Base-by-base conservation (phyloP, 257 asterid species). In the Coffea eugenioides region DNA sequence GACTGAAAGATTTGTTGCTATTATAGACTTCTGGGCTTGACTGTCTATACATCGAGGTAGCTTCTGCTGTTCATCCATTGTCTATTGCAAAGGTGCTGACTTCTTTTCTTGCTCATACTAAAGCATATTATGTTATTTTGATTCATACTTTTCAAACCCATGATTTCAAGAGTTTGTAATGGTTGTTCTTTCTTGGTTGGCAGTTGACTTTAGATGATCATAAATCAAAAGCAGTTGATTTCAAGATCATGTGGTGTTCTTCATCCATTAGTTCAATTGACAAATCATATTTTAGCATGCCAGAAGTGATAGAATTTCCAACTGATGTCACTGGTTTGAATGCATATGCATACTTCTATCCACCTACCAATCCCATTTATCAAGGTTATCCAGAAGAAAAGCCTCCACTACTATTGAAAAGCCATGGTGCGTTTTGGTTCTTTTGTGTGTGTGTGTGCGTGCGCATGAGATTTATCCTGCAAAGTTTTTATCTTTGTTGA, bases 271-370 rank as follows among this genome's bases (percentile, higher is more conserved):
- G 86, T 85, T 80, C 90, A 48, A 74, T 78, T 41, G 83, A 77
- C 84, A 71, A 59, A 48, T 82, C 89, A 3, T 95, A 92, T 83
- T 78, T 92, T 80, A 93, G 99, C 84, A 75, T 83, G 46, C 96
- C 99, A 4, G 96, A 95, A 82, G 78, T 91, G 80, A 89, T 93
- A 76, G 96, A 93, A 90, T 95, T 95, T 84, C 97, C 98, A 34
- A 93, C 98, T 41, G 92, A 85, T 82, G 91, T 93, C 78, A 95
- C 95, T 0, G 99, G 99, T 34, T 89, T 91, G 84, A 90, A 52
- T 68, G 99, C 99, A 45, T 93, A 91, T 86, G 99, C 99, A 34
- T 93, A 93, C 86, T 95, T 90, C 82, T 95, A 95, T 84, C 94
- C 98, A 51, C 99, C 99, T 21, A 91, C 92, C 72, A 93, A 92